Percentiles rank a stretch among this genome's conserved stretches.
phyloP scores from a whole-genome alignment of 2,329 filamentous ascomycete genomes.

The Acrocalymma vagum region DNA sequence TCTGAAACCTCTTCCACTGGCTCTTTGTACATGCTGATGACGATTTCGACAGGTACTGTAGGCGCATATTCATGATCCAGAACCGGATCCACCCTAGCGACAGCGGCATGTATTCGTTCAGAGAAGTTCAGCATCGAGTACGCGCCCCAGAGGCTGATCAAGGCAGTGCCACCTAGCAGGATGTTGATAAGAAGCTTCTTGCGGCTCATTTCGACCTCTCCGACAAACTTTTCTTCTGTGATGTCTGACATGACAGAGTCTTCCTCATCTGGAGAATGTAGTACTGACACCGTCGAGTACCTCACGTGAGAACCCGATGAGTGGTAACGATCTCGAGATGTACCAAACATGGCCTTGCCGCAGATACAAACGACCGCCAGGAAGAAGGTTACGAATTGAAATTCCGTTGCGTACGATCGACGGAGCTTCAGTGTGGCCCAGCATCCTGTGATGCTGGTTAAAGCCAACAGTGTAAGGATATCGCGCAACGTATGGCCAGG shows the following conservation, averaged over 20 bases:
- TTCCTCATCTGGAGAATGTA: no score
- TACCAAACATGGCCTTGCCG: constrained; percentile 11
- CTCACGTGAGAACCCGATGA: no score
- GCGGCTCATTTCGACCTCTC: no score
- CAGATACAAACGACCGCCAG: constrained; percentile 17
- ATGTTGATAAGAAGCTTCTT: no score
- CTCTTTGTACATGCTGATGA: constrained; percentile 51
- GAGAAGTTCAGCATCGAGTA: constrained; percentile 26
- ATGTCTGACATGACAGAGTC: no score
- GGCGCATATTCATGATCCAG: constrained; percentile 32
- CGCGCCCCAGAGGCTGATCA: constrained; percentile 28
- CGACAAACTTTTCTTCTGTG: no score
- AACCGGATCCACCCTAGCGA: constrained; percentile 2
- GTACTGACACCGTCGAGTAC: no score
- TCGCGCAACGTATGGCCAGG: constrained; percentile 7
- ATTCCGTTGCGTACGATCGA: constrained; percentile 30
- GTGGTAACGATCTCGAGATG: no score
- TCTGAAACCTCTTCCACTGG: constrained; percentile 15
- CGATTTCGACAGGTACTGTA: constrained; percentile 36
- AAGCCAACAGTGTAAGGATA: constrained; percentile 12
- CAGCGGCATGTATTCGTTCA: constrained; percentile 6
- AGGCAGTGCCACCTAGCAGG: no score
- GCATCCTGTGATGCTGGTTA: constrained; percentile 23
- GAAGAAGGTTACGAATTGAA: constrained; percentile 23
- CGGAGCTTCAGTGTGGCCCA: constrained; percentile 19